Conservation (phyloP, 176 grass and related monocot genomes). For the Rhipidocladum racemiflorum region DNA sequence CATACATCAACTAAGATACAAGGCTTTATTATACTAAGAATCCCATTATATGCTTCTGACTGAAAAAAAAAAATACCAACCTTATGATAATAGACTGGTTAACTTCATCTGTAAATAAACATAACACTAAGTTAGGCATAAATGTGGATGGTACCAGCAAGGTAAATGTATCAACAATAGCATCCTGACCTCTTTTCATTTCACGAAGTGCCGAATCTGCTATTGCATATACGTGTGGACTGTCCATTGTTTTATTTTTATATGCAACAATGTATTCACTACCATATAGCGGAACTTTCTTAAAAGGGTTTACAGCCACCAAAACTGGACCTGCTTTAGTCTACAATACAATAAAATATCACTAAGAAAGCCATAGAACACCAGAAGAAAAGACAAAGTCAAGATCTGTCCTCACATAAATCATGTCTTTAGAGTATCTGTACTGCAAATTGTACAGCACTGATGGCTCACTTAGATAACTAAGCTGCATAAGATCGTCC, state of each 20-base stretch:
- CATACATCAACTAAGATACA: not conserved
- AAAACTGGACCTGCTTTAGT: constrained; percentile 99
- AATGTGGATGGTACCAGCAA: constrained; percentile 25
- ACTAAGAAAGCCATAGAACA: constrained; percentile 37
- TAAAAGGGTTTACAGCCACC: constrained; percentile 94
- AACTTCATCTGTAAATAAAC: constrained; percentile 86
- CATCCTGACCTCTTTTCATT: constrained; percentile 82
- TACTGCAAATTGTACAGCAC: constrained; percentile 93
- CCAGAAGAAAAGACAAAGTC: constrained; percentile 2
- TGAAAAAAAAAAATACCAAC: constrained; percentile 38
- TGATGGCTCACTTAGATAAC: constrained; percentile 95
- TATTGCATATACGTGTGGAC: constrained; percentile 96
- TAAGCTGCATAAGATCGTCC: constrained; percentile 97
- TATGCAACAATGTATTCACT: constrained; percentile 80
- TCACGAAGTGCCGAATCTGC: constrained; percentile 82
- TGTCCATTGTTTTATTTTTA: constrained; percentile 73
- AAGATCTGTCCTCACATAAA: constrained; percentile 74
- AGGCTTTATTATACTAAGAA: not conserved
- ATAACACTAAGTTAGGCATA: constrained; percentile 36
- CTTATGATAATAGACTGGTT: constrained; percentile 99
- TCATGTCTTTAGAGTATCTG: constrained; percentile 82
- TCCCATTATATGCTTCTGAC: constrained; percentile 8
- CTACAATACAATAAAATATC: constrained; percentile 47
- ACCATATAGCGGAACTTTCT: constrained; percentile 90
- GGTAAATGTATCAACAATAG: constrained; percentile 22